phyloP scores from a whole-genome alignment of 768 basidiomycete species.

The Boletus pseudopeckii region DNA sequence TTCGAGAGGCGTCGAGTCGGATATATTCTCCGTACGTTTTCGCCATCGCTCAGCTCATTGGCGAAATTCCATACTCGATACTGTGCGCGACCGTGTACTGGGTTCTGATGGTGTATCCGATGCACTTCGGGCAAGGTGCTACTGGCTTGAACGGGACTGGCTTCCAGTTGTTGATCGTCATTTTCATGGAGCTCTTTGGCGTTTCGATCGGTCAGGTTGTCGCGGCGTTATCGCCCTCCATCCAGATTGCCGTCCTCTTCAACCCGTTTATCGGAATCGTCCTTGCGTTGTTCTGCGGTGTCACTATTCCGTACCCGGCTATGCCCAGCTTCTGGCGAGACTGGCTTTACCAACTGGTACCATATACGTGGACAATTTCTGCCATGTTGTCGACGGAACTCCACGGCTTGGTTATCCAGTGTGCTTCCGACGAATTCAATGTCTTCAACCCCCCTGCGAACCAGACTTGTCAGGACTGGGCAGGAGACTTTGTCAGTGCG shows the following conservation, averaged over 20 bases:
- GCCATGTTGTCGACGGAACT: conserved; percentile 79
- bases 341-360: conserved; percentile 75
- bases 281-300: conserved; percentile 75
- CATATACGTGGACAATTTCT: conserved; percentile 66
- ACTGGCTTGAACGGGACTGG: conserved; percentile 61
- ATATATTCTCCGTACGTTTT: conserved; percentile 88
- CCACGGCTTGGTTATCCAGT: conserved; percentile 61
- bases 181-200: conserved; percentile 69
- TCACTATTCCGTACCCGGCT: conserved; percentile 67
- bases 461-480: conserved; percentile 73
- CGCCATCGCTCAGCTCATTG: conserved; percentile 74
- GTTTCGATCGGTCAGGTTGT: conserved; percentile 75
- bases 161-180: conserved; percentile 65
- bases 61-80: conserved; percentile 76
- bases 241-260: conserved; percentile 76
- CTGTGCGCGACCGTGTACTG: conserved; percentile 74
- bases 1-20: conserved; percentile 69
- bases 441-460: conserved; percentile 69
- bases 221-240: conserved; percentile 70
- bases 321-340: conserved; percentile 65
- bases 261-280: conserved; percentile 71
- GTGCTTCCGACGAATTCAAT: conserved; percentile 66
- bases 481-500: conserved; percentile 53
- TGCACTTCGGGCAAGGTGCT: conserved; percentile 62
- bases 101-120: conserved; percentile 70